Evolutionary conservation across 2,329 filamentous ascomycete genomes (phyloP), one percentile per base, ranked within the genome.

Genomic region (Phoma herbarum): DNA sequence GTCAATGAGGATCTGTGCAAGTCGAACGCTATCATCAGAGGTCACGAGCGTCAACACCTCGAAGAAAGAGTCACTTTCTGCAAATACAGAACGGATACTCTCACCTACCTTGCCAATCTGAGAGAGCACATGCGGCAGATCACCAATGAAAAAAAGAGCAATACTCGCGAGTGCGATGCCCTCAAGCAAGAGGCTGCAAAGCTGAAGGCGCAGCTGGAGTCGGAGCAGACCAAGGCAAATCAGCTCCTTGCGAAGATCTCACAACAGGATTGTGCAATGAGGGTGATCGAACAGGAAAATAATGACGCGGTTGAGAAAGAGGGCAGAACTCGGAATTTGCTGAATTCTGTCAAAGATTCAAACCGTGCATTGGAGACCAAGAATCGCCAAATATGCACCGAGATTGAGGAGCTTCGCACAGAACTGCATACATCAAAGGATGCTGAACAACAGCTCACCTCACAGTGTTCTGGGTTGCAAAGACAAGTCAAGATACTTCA

Each of bases 261-360:
- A 4, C 60, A 62, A 25, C 50, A 68, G 4, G 35, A 60, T 4
- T 55, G 54, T 11, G 45, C 31, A 2, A 54, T 68, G 4, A 54
- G 64, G 3, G 44, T 14, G 2, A 39, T 70, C 25, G 53, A 57
- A 6, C 57, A 60, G n/a, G 59, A 73, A 20, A 70, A 11, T 8
- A 25, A 10, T 23, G 48, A 22, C 12, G 50, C 10, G 63, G 31
- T 31, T 29, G 31, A 58, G 52, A 39, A 49, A 26, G 28, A 37
- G 4, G 43, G 28, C 4, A 26, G 6, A 39, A 22, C 35, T 10
- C 35, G 37, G 14, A 18, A 23, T 1, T 39, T n/a, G 26, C 46
- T 45, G 2, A 14, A 8, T 14, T 35, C 35, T 2, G 26, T 11
- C 43, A 8, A 37, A 31, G 33, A 52, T 3, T 12, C 4, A 2